Evolutionary conservation across 2,329 filamentous ascomycete genomes (phyloP), one percentile per base, ranked within the genome.

Genomic region (Cladorrhinum sp.): DNA sequence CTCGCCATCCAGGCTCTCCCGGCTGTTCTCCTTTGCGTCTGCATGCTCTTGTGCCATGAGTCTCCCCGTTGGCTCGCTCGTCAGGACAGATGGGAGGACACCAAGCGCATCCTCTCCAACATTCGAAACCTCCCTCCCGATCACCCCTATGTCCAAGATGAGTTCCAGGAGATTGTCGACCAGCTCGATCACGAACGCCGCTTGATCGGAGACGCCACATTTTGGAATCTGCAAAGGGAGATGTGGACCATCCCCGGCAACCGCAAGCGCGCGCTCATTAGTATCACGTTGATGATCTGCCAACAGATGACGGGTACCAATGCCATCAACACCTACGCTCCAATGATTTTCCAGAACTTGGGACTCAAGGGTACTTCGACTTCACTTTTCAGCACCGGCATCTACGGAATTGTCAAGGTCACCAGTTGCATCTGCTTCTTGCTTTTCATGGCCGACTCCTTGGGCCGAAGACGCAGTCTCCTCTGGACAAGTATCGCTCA

Each of bases 61-160:
- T 87, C 83, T 0, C 86, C 86, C 2, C 79, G 86, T 52, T 89
- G 83, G 78, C 79, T 88, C 2, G 86, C 86, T 20, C 85, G 85
- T 61, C 79, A 83, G 68, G 85, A 88, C 68, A 78, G 80, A 50
- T 88, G 85, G 85, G 86, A 89, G 64, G 80, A 86, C 59, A 82
- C 86, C 14, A 82, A 80, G 50, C 60, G 57, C 0, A 80, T 83
- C 1, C 79, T 90, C 16, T 75, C 79, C 12, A 77, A 75, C 50
- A 79, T 89, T 49, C 82, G 87, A 42, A 76, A 82, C 59, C 76
- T 89, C 2, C 76, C 79, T 1, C 60, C 75, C 10, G 74, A 76
- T 10, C 82, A 86, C 66, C 77, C 78, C 0, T 86, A 86, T 67
- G 69, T 86, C n/a, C 78, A 82, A 55, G 77, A 79, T 1, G 86